These are phyloP conservation scores for Violaceomyces palustris DNA, from an alignment of 1,284 basidiomycete genomes.

Conservation along the genomic window DNA sequence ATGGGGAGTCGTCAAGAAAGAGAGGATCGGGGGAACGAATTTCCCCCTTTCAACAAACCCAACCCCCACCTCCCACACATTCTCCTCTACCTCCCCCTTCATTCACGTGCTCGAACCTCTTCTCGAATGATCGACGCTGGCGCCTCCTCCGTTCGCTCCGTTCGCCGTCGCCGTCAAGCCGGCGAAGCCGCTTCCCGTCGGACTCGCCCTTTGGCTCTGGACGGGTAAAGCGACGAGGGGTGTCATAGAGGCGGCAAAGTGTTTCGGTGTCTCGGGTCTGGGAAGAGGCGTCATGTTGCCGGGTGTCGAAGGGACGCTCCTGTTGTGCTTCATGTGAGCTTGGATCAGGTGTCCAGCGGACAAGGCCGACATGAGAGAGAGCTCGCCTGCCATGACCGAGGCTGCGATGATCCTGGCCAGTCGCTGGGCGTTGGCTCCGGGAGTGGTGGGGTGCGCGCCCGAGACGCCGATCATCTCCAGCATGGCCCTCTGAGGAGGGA, in stretches of 20 bases:
- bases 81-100: too few relatives aligned
- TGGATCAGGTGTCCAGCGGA: constrained; percentile 50
- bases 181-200: constrained; percentile 19
- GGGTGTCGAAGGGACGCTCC: constrained; percentile 46
- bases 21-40: too few relatives aligned
- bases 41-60: too few relatives aligned
- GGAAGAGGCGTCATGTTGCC: constrained; percentile 44
- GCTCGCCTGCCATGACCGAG: constrained; percentile 51
- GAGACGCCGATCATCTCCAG: constrained; percentile 50
- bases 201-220: constrained; percentile 16
- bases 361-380: constrained; percentile 49
- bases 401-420: constrained; percentile 51
- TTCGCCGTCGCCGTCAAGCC: too few relatives aligned
- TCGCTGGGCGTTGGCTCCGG: constrained; percentile 51
- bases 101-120: too few relatives aligned
- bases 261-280: constrained; percentile 37
- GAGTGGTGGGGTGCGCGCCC: constrained; percentile 42
- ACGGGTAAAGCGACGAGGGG: constrained; percentile 39
- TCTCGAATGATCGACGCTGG: too few relatives aligned
- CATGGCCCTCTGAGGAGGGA: constrained; percentile 48
- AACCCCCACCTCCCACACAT: too few relatives aligned
- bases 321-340: constrained; percentile 52
- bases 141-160: too few relatives aligned
- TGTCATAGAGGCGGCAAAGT: constrained; percentile 42
- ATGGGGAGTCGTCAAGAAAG: too few relatives aligned